A percentile compares a stretch with the other conserved stretches of the same genome.
phyloP scores from a whole-genome alignment of 2,329 filamentous ascomycete species.

The Nemania sp. region DNA sequence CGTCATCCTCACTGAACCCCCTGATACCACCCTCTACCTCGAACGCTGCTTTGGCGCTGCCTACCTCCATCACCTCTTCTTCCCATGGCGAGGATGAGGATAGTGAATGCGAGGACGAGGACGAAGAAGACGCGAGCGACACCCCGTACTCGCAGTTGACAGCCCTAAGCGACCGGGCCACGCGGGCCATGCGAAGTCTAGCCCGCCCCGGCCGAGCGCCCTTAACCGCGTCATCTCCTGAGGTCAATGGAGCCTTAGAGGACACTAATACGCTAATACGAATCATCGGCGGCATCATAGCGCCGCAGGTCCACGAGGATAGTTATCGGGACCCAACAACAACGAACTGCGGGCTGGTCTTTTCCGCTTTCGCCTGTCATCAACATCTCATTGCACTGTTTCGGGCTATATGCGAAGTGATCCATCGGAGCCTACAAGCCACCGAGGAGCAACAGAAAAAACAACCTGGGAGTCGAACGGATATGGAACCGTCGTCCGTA shows the following conservation, averaged over 20 bases:
- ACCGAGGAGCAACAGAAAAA: background rate
- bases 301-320: background rate
- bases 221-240: conserved; percentile 5
- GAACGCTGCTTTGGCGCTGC: background rate
- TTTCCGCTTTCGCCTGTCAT: conserved; percentile 4
- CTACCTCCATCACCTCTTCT: background rate
- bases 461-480: background rate
- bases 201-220: conserved; percentile 4
- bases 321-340: background rate
- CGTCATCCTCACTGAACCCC: background rate
- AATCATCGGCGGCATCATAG: background rate
- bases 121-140: no score
- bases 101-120: no score
- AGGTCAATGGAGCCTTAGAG: conserved; percentile 5
- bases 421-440: background rate
- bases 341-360: conserved; percentile 5
- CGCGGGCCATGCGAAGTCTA: background rate
- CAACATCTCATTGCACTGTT: conserved; percentile 10
- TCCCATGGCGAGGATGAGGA: background rate
- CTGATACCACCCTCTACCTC: background rate
- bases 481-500: background rate
- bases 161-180: background rate
- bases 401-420: conserved; percentile 9
- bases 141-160: background rate
- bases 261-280: conserved; percentile 9